Base-by-base conservation (phyloP, 805 yeast species). In the Candida lessepsii region DNA sequence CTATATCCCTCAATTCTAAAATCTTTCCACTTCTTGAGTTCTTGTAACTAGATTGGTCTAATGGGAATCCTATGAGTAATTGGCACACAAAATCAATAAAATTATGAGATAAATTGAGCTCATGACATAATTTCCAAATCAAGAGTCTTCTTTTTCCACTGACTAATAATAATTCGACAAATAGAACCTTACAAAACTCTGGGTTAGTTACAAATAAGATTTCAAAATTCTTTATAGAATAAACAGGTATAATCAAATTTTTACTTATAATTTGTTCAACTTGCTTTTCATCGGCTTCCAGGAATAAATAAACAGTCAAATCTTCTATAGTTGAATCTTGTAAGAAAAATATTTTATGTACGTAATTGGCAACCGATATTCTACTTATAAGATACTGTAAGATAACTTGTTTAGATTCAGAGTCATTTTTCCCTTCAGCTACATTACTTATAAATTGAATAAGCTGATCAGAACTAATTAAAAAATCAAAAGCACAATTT, bases 91-190 rank as follows among this genome's bases (percentile, higher is more conserved):
- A 84, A 48, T 80, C 79, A 26, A 83, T 77, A 30, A 80, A 50
- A 41, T 76, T 59, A 48, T 75, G 74, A 21, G 76, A 76, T 14
- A 81, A 57, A 38, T 79, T 75, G 50, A 79, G 57, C 27, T 54
- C 52, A 54, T 80, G 86, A 1, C 88, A 80, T 15, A 84, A 57
- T 46, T 75, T 78, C 86, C 87, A 81, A 30, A 84, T 78, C 10
- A 83, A 53, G 0, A 76, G 76, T 21, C 87, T 59, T 49, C 90
- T 70, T 48, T 70, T 74, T 0, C 88, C 88, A 41, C 65, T 63
- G 37, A 80, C 75, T 86, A 83, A 82, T 39, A 84, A 63, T 69
- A 85, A 62, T 58, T 85, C 91, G 57, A 83, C 89, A 54, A 83
- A 63, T 38, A 83, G 63, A 13, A 73, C 64, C 54, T 78, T 74